These are phyloP conservation scores for Aaosphaeria pasadenensis DNA, from an alignment of 2,329 filamentous ascomycete genomes.

Conservation along the genomic window DNA sequence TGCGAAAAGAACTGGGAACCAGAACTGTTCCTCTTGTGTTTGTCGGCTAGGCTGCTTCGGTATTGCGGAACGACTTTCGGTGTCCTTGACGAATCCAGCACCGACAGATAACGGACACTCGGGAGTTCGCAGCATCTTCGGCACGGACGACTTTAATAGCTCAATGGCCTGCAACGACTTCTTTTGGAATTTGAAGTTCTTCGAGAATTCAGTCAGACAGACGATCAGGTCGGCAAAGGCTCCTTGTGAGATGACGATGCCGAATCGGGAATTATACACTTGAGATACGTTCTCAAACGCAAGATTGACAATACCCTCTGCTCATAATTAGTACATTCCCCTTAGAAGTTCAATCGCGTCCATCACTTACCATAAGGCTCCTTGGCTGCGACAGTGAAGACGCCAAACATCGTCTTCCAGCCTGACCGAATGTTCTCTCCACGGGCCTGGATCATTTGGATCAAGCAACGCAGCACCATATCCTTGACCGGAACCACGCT, in stretches of 20 bases:
- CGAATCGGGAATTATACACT: conserved; percentile 93
- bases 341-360: neutral
- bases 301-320: conserved; percentile 90
- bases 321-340: conserved; percentile 11
- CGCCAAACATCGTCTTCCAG: conserved; percentile 99
- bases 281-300: conserved; percentile 96
- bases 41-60: conserved; percentile 69
- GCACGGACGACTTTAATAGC: conserved; percentile 86
- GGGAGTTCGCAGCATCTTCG: conserved; percentile 90
- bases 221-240: conserved; percentile 96
- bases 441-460: conserved; percentile 97
- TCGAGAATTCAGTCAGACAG: conserved; percentile 96
- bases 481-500: conserved; percentile 92
- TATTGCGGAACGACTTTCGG: conserved; percentile 49
- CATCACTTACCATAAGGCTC: conserved; percentile 69
- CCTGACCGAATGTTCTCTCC: conserved; percentile 97
- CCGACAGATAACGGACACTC: conserved; percentile 85
- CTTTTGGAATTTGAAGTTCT: conserved; percentile 98
- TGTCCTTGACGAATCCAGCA: conserved; percentile 49
- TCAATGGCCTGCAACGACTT: conserved; percentile 97
- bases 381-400: conserved; percentile 91
- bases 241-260: conserved; percentile 91
- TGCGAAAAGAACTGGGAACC: conserved; percentile 96
- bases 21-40: conserved; percentile 93
- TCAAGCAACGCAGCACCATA: conserved; percentile 91